phyloP scores from a whole-genome alignment of 139 green algal genomes.

The Chlamydomonas sp. region DNA sequence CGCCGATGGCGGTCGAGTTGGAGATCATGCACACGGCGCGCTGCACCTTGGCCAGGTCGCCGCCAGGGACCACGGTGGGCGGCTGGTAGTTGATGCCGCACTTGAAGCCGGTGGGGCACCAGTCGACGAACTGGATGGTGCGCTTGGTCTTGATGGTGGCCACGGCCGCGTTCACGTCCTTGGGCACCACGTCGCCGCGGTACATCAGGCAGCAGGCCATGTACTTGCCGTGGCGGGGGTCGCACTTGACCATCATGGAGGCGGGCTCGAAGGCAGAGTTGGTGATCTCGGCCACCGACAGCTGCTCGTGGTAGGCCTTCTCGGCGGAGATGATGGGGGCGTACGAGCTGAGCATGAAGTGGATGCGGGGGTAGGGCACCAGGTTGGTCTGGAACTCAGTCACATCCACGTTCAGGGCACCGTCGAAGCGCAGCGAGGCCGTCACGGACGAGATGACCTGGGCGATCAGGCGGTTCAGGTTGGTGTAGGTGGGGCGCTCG shows the following conservation, averaged over 20 bases:
- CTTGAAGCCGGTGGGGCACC: constrained; percentile 99
- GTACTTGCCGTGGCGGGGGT: constrained; percentile 97
- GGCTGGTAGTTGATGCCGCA: constrained; percentile 99
- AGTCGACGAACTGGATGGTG: constrained; percentile 99
- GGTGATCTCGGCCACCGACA: constrained; percentile 98
- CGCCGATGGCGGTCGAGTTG: constrained; percentile 98
- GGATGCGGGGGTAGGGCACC: constrained; percentile 98
- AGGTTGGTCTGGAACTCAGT: constrained; percentile 99
- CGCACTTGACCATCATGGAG: constrained; percentile 99
- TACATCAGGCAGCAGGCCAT: constrained; percentile 99
- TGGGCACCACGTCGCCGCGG: constrained; percentile 98
- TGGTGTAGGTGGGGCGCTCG: constrained; percentile 97
- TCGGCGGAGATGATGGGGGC: constrained; percentile 97
- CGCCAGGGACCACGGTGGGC: constrained; percentile 96
- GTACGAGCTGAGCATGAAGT: constrained; percentile 99
- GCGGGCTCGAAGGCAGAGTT: constrained; percentile 96
- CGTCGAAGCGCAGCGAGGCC: constrained; percentile 95
- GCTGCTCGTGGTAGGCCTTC: constrained; percentile 99
- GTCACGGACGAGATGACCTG: constrained; percentile 98
- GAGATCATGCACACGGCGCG: constrained; percentile 99
- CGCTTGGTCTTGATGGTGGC: constrained; percentile 99
- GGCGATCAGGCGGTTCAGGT: constrained; percentile 92
- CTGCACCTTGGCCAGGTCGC: constrained; percentile 99
- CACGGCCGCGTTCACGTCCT: constrained; percentile 98
- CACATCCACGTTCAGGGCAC: constrained; percentile 96